phyloP scores from a whole-genome alignment of 192 early-diverging fungal genomes.

The Jimgerdemannia flammicorona region DNA sequence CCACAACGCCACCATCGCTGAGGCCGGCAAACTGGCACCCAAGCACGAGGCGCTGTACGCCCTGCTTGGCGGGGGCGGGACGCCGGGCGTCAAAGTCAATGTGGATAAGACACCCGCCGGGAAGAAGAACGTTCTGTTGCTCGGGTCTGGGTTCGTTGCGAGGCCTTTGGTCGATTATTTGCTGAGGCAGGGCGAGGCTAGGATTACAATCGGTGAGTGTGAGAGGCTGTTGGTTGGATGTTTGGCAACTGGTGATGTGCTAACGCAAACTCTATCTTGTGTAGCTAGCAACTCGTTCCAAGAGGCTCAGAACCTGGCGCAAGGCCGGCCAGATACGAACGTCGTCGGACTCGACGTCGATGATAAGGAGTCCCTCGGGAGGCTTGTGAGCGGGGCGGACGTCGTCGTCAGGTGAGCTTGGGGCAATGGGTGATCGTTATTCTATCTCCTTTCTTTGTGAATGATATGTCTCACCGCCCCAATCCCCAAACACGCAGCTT shows the following conservation, averaged over 20 bases:
- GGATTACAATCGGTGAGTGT: constrained; percentile 65
- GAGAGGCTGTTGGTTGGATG: neutral
- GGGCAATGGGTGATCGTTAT: too few species aligned
- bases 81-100: constrained; percentile 7
- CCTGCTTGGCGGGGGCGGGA: constrained; percentile 29
- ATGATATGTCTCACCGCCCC: neutral
- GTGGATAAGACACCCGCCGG: constrained; percentile 18
- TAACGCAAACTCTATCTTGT: too few species aligned
- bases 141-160: constrained; percentile 84
- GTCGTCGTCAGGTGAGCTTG: constrained; percentile 72
- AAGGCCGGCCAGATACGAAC: constrained; percentile 54
- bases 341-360: constrained; percentile 71
- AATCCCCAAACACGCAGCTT: constrained; percentile 46
- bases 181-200: constrained; percentile 44
- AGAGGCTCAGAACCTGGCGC: constrained; percentile 70
- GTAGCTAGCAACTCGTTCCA: constrained; percentile 69
- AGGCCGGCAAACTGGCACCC: constrained; percentile 58
- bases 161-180: constrained; percentile 91
- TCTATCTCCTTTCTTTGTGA: neutral
- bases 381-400: constrained; percentile 69
- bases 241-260: too few species aligned
- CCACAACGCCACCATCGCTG: constrained; percentile 67
- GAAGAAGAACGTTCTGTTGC: constrained; percentile 36
- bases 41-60: constrained; percentile 52
- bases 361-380: constrained; percentile 52